phyloP scores from a whole-genome alignment of 805 yeast genomes.

The Candida tammaniensis region DNA sequence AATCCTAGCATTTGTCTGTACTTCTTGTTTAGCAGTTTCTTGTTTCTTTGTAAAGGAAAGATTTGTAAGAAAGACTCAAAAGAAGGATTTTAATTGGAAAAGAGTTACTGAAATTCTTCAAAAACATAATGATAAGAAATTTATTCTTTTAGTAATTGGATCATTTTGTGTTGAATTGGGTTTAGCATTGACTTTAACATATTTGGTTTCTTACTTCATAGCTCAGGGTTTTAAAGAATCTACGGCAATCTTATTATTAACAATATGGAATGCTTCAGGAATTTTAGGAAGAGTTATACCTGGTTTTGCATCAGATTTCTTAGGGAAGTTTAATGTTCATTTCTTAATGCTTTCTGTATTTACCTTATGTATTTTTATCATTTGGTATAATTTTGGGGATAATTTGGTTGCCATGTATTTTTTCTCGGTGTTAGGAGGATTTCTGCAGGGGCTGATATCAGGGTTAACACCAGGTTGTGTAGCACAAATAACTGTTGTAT shows the following conservation, averaged over 20 bases:
- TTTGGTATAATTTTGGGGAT: slow-evolving; percentile 35
- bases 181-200: slow-evolving; percentile 49
- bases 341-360: slow-evolving; percentile 27
- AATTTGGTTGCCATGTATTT: slow-evolving; percentile 22
- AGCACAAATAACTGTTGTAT: slow-evolving; percentile 50
- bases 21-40: slow-evolving; percentile 23
- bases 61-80: slow-evolving; percentile 10
- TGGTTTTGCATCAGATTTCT: slow-evolving; percentile 50
- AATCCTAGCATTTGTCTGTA: slow-evolving; percentile 35
- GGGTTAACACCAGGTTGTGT: slow-evolving; percentile 47
- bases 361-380: slow-evolving; percentile 22
- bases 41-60: slow-evolving; percentile 27
- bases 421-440: slow-evolving; percentile 33
- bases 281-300: slow-evolving; percentile 54
- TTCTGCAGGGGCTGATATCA: slow-evolving; percentile 31
- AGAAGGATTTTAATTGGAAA: neutral
- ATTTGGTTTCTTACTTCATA: slow-evolving; percentile 55
- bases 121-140: slow-evolving; percentile 17
- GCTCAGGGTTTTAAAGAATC: slow-evolving; percentile 45
- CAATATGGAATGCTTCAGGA: slow-evolving; percentile 46
- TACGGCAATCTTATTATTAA: slow-evolving; percentile 40
- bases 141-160: slow-evolving; percentile 24
- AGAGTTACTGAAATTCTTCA: neutral
- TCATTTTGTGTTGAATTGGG: slow-evolving; percentile 49
- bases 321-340: slow-evolving; percentile 53